Evolutionary conservation across 306 rosid species (phyloP), one percentile per base, ranked within the genome.

Genomic region (Glycine latifolia): DNA sequence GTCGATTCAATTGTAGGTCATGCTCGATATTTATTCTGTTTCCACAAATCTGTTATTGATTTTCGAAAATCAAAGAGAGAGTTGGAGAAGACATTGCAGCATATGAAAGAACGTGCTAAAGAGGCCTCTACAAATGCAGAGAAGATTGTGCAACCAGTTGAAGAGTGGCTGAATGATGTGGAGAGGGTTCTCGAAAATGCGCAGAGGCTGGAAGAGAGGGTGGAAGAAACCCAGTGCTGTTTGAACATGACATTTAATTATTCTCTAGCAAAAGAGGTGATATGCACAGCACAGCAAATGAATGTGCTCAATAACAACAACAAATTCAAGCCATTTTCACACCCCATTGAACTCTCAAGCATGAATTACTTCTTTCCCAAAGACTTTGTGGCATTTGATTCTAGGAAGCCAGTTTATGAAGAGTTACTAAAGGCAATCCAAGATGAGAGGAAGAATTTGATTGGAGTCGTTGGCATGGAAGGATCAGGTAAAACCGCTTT

Each of bases 401-500:
- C 74, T 46, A 44, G 56, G 39, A 68, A 46, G 56, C 39, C 4
- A 17, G 74, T 44, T 68, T 46, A 68, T 46, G 74, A 68, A 46
- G 33, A 68, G 55, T 48, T 79, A 26, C 11, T 68, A 69, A 20
- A 79, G 17, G 76, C 69, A 44, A n/a, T 79, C 8, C 63, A 43
- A 68, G 76, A 52, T 39, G 44, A 53, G 0, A 43, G 10, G 4
- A 4, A 3, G n/a, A 7, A 3, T 50, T 4, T 67, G 76, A 68
- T 79, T 41, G 76, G 82, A 55, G 15, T 79, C 2, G 16, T 44
- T 41, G 82, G 82, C 10, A 6, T 67, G 7, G 76, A 59, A 68
- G 82, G 82, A 4, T 79, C 82, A 0, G 76, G 76, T 8, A 79
- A 58, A 59, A 58, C 62, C 13, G 71, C 78, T 6, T 69, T 79